phyloP scores from a whole-genome alignment of 768 basidiomycete species.

The Hericium rajendrae region DNA sequence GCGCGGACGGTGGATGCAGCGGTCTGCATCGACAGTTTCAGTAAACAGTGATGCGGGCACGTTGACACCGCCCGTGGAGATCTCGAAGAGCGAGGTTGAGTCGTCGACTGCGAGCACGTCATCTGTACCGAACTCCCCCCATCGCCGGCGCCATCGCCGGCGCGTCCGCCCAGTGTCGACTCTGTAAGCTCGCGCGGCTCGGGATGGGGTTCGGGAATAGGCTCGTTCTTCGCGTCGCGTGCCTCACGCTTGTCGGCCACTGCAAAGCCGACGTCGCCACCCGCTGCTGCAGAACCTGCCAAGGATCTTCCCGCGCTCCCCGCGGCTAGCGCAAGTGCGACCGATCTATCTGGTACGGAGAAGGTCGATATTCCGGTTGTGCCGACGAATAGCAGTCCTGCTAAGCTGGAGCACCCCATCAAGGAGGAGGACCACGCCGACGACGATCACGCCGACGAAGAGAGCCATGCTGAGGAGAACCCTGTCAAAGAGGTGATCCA shows the following conservation, averaged over 20 bases:
- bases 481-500: background rate
- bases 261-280: conserved; percentile 1
- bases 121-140: conserved; percentile 8
- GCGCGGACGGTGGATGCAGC: conserved; percentile 57
- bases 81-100: conserved; percentile 22
- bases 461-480: background rate
- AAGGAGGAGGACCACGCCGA: background rate
- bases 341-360: background rate
- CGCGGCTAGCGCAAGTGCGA: background rate
- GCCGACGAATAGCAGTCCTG: background rate
- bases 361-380: background rate
- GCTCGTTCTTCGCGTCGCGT: conserved; percentile 12
- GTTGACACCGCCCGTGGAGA: conserved; percentile 16
- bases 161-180: conserved; percentile 2
- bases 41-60: conserved; percentile 7
- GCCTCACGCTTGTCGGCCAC: conserved; percentile 4
- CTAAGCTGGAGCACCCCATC: background rate
- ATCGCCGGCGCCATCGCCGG: background rate
- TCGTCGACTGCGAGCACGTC: conserved; percentile 2
- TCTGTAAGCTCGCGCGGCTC: background rate
- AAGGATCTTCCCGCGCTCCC: background rate
- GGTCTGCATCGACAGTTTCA: conserved; percentile 18
- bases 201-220: conserved; percentile 13
- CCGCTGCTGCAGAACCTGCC: background rate
- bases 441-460: background rate